phyloP scores from a whole-genome alignment of 805 yeast species.

The Naumovozyma baii region DNA sequence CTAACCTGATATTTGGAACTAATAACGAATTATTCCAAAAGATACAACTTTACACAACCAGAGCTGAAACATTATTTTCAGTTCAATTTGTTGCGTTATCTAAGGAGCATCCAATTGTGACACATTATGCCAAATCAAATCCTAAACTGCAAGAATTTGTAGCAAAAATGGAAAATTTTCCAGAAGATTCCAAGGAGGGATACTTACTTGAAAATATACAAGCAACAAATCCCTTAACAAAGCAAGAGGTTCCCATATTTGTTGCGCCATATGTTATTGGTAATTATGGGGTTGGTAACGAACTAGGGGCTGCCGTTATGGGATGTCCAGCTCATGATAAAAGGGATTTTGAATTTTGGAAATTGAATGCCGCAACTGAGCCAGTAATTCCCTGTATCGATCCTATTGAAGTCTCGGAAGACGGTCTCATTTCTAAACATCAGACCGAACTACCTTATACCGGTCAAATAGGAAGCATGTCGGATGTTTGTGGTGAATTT shows the following conservation, averaged over 20 bases:
- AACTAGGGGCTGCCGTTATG: constrained; percentile 79
- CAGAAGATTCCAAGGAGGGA: constrained; percentile 52
- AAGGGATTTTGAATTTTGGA: constrained; percentile 80
- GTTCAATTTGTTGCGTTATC: constrained; percentile 80
- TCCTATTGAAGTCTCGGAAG: constrained; percentile 16
- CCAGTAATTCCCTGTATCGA: constrained; percentile 40
- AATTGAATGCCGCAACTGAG: constrained; percentile 40
- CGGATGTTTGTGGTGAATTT: constrained; percentile 38
- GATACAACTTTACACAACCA: constrained; percentile 66
- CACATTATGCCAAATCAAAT: constrained; percentile 32
- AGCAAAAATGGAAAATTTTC: constrained; percentile 26
- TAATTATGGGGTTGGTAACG: constrained; percentile 46
- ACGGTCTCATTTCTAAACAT: constrained; percentile 1
- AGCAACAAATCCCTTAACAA: constrained; percentile 51
- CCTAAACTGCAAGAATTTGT: constrained; percentile 40
- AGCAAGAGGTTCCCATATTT: constrained; percentile 54
- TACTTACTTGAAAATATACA: constrained; percentile 36
- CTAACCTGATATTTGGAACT: constrained; percentile 48
- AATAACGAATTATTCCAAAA: constrained; percentile 16
- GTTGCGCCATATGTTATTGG: constrained; percentile 87
- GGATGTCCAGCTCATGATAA: constrained; percentile 94
- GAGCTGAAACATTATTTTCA: constrained; percentile 79
- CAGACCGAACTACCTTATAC: constrained; percentile 28
- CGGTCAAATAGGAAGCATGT: constrained; percentile 39
- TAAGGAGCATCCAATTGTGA: constrained; percentile 54